These are phyloP conservation scores for Tulasnella sp. DNA, from an alignment of 768 basidiomycete species.

Conservation along the genomic window DNA sequence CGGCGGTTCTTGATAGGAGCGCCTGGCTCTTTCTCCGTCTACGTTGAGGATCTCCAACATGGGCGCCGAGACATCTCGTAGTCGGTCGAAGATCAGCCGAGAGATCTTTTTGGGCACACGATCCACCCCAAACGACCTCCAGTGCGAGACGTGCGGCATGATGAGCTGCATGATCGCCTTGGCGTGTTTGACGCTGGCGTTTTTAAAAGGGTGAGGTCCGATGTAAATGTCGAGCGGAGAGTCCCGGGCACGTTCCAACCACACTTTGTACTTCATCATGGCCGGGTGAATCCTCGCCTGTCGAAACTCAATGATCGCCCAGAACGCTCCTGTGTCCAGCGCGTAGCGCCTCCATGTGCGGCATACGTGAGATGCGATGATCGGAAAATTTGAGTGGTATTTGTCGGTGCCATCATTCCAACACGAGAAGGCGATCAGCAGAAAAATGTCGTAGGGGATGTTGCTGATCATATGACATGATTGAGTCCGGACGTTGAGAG, in stretches of 20 bases:
- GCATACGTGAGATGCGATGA: conserved; percentile 6
- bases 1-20: too few relatives aligned
- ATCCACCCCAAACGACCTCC: conserved; percentile 41
- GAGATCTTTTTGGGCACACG: conserved; percentile 26
- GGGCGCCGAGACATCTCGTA: conserved; percentile 53
- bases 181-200: neutral
- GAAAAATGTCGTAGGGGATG: neutral
- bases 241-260: neutral
- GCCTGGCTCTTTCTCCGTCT: conserved; percentile 48
- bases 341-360: conserved; percentile 4
- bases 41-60: conserved; percentile 62
- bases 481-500: neutral
- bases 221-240: neutral
- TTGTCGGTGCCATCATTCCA: neutral
- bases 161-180: neutral
- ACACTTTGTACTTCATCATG: neutral
- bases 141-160: neutral
- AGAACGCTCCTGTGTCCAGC: neutral
- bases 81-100: conserved; percentile 57
- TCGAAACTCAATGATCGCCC: neutral
- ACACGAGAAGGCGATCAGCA: neutral
- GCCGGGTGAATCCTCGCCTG: neutral
- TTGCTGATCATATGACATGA: neutral
- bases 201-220: neutral
- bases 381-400: neutral